Evolutionary conservation across 768 basidiomycete genomes (phyloP).

Genomic region (Kwoniella sp.): DNA sequence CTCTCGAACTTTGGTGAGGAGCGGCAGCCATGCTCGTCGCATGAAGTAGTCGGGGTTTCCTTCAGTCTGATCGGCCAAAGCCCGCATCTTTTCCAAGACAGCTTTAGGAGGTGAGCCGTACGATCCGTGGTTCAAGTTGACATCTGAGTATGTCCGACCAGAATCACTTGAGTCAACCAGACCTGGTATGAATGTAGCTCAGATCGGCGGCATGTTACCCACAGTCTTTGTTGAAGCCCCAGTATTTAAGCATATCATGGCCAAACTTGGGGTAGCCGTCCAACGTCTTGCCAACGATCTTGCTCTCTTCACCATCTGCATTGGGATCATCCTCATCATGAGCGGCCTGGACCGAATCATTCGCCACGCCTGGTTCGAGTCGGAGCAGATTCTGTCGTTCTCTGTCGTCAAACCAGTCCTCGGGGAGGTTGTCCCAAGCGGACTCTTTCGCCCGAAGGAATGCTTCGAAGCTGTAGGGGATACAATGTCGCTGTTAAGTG

Average conservation of each 20-base stretch:
- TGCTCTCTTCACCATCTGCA: slow-evolving; percentile 21
- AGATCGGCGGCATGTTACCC: slow-evolving; percentile 15
- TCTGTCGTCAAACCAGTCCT: slow-evolving; percentile 60
- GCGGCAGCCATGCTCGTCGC: slow-evolving; percentile 43
- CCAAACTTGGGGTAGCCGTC: slow-evolving; percentile 53
- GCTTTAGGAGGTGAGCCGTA: slow-evolving; percentile 56
- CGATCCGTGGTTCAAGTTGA: slow-evolving; percentile 58
- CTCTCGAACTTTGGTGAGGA: slow-evolving; percentile 45
- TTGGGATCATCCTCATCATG: slow-evolving; percentile 3
- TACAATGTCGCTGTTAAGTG: background rate
- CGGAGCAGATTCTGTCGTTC: slow-evolving; percentile 58
- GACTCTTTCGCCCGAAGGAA: slow-evolving; percentile 75
- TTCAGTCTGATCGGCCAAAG: slow-evolving; percentile 51
- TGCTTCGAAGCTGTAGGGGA: slow-evolving; percentile 68
- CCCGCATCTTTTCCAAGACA: slow-evolving; percentile 48
- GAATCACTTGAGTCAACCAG: no score
- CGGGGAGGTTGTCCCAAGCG: slow-evolving; percentile 69
- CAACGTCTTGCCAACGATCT: slow-evolving; percentile 26
- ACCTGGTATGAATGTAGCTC: slow-evolving; percentile 2
- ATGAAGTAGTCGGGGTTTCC: slow-evolving; percentile 55
- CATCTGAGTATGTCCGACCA: slow-evolving; percentile 32
- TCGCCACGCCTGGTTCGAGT: slow-evolving; percentile 4
- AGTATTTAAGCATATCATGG: slow-evolving; percentile 52
- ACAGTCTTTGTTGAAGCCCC: slow-evolving; percentile 52
- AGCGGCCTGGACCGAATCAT: slow-evolving; percentile 4